Percentiles rank a stretch among this genome's conserved stretches.
Evolutionary conservation across 2,329 filamentous ascomycete species (phyloP).

Genomic region (Lecanoromycetidae sp.): DNA sequence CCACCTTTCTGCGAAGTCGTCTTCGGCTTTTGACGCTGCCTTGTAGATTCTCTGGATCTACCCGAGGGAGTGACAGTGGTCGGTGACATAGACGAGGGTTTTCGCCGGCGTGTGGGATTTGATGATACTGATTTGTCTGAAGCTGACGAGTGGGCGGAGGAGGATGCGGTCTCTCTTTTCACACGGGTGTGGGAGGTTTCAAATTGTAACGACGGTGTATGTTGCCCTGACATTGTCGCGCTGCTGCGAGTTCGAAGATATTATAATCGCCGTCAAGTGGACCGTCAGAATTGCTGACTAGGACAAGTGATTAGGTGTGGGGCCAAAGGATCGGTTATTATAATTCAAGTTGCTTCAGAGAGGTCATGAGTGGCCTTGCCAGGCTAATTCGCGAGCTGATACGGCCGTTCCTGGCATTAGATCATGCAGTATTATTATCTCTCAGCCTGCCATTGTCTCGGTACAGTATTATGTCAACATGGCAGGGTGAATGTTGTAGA

Average conservation of each 20-base stretch:
- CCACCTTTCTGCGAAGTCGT: conserved; percentile 8
- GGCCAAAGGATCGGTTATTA: not conserved
- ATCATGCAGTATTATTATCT: not conserved
- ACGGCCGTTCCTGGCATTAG: not conserved
- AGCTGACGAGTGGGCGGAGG: conserved; percentile 3
- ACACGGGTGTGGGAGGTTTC: conserved; percentile 3
- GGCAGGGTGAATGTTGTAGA: not conserved
- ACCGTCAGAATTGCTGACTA: not conserved
- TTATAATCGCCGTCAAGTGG: not conserved
- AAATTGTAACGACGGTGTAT: conserved; percentile 6
- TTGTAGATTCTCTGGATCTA: not conserved
- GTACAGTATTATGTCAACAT: not conserved
- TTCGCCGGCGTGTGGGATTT: conserved; percentile 1
- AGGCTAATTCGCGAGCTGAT: not conserved
- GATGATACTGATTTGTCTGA: conserved; percentile 6
- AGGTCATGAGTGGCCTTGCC: not conserved
- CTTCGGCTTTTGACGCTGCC: conserved; percentile 9
- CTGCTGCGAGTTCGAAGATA: not conserved
- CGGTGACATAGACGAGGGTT: conserved; percentile 1
- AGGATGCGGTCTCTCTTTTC: not conserved
- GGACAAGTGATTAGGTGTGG: conserved; percentile 7
- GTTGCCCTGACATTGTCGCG: conserved; percentile 10
- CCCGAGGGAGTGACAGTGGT: conserved; percentile 2
- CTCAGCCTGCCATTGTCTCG: conserved; percentile 1
- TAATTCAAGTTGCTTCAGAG: not conserved